A percentile compares a stretch with the other conserved stretches of the same genome.
Evolutionary conservation across 108 stramenopile genomes (phyloP).

Genomic region (Mediolabrus comicus): DNA sequence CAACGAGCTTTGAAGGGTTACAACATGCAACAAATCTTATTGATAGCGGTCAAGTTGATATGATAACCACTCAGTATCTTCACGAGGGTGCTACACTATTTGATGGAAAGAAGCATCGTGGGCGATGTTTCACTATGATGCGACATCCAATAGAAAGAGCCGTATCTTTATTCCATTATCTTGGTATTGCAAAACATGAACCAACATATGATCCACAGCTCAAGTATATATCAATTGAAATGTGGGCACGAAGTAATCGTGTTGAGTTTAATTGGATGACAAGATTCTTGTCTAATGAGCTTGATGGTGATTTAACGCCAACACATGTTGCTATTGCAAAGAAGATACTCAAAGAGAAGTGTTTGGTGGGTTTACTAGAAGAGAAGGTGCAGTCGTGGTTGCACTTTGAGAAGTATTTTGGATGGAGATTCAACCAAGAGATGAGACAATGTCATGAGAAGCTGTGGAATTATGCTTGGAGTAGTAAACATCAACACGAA

Average conservation of each 20-base stretch:
- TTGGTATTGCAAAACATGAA: constrained; percentile 4
- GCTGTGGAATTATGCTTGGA: not conserved
- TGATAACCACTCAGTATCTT: constrained; percentile 35
- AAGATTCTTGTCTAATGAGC: constrained; percentile 39
- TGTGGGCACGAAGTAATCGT: constrained; percentile 17
- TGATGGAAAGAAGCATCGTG: constrained; percentile 17
- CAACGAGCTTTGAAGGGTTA: constrained; percentile 20
- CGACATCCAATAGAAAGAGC: constrained; percentile 45
- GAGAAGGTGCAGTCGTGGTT: constrained; percentile 32
- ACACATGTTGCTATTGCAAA: constrained; percentile 48
- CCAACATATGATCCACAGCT: constrained; percentile 9
- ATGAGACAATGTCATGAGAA: not conserved
- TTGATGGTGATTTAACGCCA: constrained; percentile 35
- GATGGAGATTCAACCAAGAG: constrained; percentile 21
- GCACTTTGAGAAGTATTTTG: constrained; percentile 41
- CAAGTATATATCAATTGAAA: constrained; percentile 33
- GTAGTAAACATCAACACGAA: not conserved
- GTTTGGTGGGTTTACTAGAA: constrained; percentile 51
- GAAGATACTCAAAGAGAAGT: constrained; percentile 50
- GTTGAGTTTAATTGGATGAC: constrained; percentile 58
- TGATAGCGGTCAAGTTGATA: constrained; percentile 18
- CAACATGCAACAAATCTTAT: constrained; percentile 19
- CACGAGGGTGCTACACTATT: constrained; percentile 24
- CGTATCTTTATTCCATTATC: constrained; percentile 33
- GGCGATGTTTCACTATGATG: constrained; percentile 37